Base-by-base conservation (phyloP, 495 filamentous ascomycete genomes). In the Schizothecium vesticola region DNA sequence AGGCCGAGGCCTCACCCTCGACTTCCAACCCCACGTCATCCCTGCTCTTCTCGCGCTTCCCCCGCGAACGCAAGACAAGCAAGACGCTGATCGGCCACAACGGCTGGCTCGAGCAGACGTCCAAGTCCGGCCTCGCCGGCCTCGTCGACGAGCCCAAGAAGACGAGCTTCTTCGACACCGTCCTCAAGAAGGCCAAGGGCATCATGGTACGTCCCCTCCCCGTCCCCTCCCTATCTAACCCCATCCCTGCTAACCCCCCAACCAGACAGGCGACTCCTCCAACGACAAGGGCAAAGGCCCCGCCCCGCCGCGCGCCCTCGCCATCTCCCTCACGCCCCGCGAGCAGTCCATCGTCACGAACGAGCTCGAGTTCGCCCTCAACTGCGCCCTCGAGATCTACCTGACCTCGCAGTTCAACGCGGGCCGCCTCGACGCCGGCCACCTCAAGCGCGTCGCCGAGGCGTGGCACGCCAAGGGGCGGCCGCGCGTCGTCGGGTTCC, bases 61-160 rank as follows among this genome's bases (percentile, higher is more conserved):
- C 59, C 24, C 58, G 51, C 22, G 31, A 19, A 12, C 65, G 71
- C n/a, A 73, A 64, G 57, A 67, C 73, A 0, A 72, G 69, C 57
- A 84, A 84, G 77, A 79, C 74, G 4, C 28, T 84, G 61, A 75
- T 83, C 33, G 81, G 82, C 12, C 71, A 82, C 21, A 75, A 80
- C n/a, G 82, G 82, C 22, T 83, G 81, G 81, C 77, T 84, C 2
- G 82, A 83, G 68, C 73, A 75, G 22, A 83, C 81, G 43, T 51
- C 43, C 19, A n/a, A 8, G 6, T 7, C 43, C 6, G 16, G 16
- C 43, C 16, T 51, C 43, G 16, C 7, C 43, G 31, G 31, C 31
- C 10, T 13, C 9, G 4, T 4, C 56, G 72, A 71, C 26, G 60
- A 66, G 0, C 72, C 62, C 28, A 76, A 76, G 56, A 75, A 71